Evolutionary conservation across 352 stramenopile genomes (phyloP).

Genomic region (Pythium plurisporium): DNA sequence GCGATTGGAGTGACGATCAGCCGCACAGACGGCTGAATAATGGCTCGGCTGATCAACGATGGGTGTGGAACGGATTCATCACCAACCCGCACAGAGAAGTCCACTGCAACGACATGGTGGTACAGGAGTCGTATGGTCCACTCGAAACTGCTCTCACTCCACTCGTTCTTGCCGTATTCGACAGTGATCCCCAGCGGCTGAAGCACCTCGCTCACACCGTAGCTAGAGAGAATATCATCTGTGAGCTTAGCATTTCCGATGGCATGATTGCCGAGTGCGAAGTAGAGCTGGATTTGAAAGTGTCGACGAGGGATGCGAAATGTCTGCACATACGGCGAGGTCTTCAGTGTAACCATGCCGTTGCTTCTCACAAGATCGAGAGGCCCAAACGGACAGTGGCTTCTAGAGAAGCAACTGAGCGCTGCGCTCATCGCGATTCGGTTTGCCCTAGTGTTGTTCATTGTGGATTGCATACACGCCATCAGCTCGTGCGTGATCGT

Average conservation of each 20-base stretch:
- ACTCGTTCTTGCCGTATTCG: neutral
- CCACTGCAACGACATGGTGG: neutral
- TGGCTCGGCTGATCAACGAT: neutral
- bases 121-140: neutral
- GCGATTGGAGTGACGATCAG: neutral
- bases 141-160: neutral
- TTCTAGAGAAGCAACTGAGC: neutral
- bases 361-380: neutral
- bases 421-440: too few relatives aligned
- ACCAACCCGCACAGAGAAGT: neutral
- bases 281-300: neutral
- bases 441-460: too few relatives aligned
- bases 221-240: too few relatives aligned
- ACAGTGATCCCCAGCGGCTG: neutral
- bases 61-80: neutral
- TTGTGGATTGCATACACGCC: neutral
- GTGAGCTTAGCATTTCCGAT: neutral
- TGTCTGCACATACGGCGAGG: neutral
- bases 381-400: conserved; percentile 6
- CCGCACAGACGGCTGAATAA: neutral
- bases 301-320: neutral
- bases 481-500: neutral
- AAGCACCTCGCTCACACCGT: neutral
- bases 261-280: neutral
- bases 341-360: neutral